phyloP scores from a whole-genome alignment of 2,329 filamentous ascomycete genomes.

The Stagonosporopsis tanaceti region DNA sequence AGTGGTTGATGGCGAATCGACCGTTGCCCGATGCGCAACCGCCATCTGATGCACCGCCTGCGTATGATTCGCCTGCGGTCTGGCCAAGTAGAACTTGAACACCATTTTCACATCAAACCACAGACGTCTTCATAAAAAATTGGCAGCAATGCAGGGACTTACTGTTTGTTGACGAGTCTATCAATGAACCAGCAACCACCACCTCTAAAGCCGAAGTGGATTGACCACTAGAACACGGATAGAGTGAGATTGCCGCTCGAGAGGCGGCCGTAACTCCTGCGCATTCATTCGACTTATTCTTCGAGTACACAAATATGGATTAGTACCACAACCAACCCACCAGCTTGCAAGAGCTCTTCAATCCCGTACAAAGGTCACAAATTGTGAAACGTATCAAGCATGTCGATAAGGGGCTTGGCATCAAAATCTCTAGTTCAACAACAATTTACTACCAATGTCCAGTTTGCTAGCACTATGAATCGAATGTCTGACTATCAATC shows the following conservation, averaged over 20 bases:
- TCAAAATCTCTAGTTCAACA: no score
- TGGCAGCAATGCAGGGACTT: background rate
- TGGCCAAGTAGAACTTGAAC: constrained; percentile 1
- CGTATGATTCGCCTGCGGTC: constrained; percentile 8
- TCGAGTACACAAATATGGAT: no score
- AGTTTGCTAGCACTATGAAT: background rate
- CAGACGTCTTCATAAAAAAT: background rate
- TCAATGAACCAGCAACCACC: background rate
- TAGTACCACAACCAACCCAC: no score
- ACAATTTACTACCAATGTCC: no score
- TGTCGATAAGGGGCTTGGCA: no score
- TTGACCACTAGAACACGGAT: background rate
- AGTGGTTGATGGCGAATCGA: background rate
- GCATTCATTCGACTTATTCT: no score
- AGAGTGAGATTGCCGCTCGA: no score
- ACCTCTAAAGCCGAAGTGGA: background rate
- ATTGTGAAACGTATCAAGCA: no score
- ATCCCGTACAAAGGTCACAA: no score
- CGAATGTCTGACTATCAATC: background rate
- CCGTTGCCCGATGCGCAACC: background rate
- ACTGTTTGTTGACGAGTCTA: background rate
- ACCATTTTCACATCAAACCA: background rate
- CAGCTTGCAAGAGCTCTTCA: no score
- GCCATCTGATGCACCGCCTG: background rate
- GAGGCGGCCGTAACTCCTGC: no score